Base-by-base conservation (phyloP, 2,329 filamentous ascomycete species). In the Verticillium albo-atrum region DNA sequence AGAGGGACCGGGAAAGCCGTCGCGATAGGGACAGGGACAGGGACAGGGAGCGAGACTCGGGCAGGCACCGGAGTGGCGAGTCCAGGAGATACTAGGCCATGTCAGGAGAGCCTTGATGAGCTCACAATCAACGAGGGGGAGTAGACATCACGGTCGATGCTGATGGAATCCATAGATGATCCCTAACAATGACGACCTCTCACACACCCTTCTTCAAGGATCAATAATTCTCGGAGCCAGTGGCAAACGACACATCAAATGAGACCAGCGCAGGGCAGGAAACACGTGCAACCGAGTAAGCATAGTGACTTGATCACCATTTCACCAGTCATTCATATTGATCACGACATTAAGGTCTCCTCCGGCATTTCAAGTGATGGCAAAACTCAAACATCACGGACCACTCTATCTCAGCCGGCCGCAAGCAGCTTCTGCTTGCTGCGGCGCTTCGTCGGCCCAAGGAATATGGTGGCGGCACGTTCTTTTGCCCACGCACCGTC, bases 1-100 rank as follows among this genome's bases (percentile, higher is more conserved):
- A 72, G 65, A 65, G 64, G 54, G 60, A 66, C 7, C 61, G 68
- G 5, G 59, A 54, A 15, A 20, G 42, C 14, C 51, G 23, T 53
- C 57, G 59, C 5, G n/a, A n/a, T n/a, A n/a, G n/a, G n/a, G n/a
- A n/a, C n/a, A 9, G 30, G 14, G 42, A 23, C 1, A 47, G n/a
- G 20, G 60, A 60, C 5, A 62, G 61, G 23, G 60, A 63, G 30
- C 55, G 61, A 37, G 61, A 63, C 17, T 37, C 54, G 15, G 55
- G 56, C 12, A 60, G 62, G 28, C 60, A 63, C 50, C 62, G 62
- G 5, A 35, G 55, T 25, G 60, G 58, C n/a, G 61, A 63, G 7
- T 62, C 55, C 17, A 56, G 62, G 56, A 27, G 51, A 14, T 53
- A 53, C 51, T 53, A 23, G 35, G 6, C 35, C 35, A 12, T 3